Percentiles rank a stretch among this genome's conserved stretches.
phyloP scores from a whole-genome alignment of 495 filamentous ascomycete species.

The Lasiosphaeria ovina region DNA sequence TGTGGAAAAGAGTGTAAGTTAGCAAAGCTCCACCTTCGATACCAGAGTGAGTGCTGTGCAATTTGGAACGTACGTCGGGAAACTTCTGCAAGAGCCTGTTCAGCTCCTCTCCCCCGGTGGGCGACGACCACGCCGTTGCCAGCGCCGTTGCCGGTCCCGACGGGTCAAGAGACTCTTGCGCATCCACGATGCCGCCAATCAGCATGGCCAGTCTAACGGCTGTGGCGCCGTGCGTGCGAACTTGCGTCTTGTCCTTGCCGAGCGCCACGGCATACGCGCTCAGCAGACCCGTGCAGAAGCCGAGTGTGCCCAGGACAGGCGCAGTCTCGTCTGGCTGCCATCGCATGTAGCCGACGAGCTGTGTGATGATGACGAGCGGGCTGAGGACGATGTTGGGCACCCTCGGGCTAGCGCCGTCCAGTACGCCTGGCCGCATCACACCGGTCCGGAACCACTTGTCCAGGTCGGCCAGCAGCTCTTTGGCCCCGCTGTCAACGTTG shows the following conservation, averaged over 20 bases:
- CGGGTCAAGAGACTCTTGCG: background rate
- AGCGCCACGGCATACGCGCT: slow-evolving; percentile 32
- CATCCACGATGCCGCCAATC: slow-evolving; percentile 3
- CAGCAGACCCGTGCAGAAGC: slow-evolving; percentile 42
- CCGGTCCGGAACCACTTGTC: background rate
- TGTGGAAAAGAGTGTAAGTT: too few species aligned
- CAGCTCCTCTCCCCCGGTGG: background rate
- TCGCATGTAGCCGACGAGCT: slow-evolving; percentile 32
- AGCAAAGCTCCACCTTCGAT: slow-evolving; percentile 4
- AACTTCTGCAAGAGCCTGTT: background rate
- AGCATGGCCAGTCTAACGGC: slow-evolving; percentile 3
- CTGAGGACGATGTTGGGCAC: slow-evolving; percentile 35
- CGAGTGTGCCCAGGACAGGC: slow-evolving; percentile 3
- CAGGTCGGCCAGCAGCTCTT: background rate
- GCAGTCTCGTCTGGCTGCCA: background rate
- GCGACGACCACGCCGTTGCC: slow-evolving; percentile 1
- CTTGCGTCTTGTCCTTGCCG: slow-evolving; percentile 11
- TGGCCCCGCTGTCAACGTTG: background rate
- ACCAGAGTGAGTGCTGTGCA: too few species aligned
- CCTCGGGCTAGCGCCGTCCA: background rate
- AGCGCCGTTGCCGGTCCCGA: background rate
- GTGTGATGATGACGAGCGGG: slow-evolving; percentile 38
- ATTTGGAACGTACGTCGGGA: background rate
- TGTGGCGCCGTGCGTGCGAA: background rate
- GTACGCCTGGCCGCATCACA: background rate